Base-by-base conservation (phyloP, 164 flowering plant genomes). In the Cinnamomum micranthum region DNA sequence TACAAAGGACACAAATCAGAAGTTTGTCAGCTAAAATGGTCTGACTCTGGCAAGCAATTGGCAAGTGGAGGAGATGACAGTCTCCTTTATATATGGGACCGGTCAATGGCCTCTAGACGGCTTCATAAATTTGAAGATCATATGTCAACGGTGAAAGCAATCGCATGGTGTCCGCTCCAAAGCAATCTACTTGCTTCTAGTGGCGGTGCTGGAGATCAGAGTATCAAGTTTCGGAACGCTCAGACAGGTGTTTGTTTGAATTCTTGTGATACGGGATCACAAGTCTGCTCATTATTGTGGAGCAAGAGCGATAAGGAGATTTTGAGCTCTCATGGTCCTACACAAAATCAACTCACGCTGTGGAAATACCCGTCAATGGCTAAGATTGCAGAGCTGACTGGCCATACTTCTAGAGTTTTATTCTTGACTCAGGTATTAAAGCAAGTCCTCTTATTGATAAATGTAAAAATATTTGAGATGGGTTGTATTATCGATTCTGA, bases 311-410 rank as follows among this genome's bases (percentile, higher is more conserved):
- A 87, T 77, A 71, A 88, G 19, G 89, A 87, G 71, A 75, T 89
- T 74, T 81, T 86, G 23, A 89, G 92, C 80, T 87, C 89, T 69
- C 88, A 86, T 72, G 90, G 92, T 24, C 84, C 85, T 68, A 80
- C 87, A n/a, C 79, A 85, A 75, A 89, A 87, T 80, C 92, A 89
- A 78, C 82, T 87, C 51, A 86, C 88, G 19, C 78, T 87, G 4
- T 89, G 89, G 92, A 87, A 85, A 66, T 89, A 89, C 66, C 89
- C 92, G 17, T 89, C 92, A 0, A 89, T 89, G 92, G 89, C 83
- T 28, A 87, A 84, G 81, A 80, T 83, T 62, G 85, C 87, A 0
- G 89, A 89, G 82, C 90, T 89, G 64, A 86, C 86, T 52, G 92
- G 88, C 41, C 92, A 89, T 65, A 89, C 90, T 50, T 86, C 89